A percentile compares a stretch with the other conserved stretches of the same genome.
phyloP scores from a whole-genome alignment of 192 early-diverging fungal genomes.

The Mortierella alpina region DNA sequence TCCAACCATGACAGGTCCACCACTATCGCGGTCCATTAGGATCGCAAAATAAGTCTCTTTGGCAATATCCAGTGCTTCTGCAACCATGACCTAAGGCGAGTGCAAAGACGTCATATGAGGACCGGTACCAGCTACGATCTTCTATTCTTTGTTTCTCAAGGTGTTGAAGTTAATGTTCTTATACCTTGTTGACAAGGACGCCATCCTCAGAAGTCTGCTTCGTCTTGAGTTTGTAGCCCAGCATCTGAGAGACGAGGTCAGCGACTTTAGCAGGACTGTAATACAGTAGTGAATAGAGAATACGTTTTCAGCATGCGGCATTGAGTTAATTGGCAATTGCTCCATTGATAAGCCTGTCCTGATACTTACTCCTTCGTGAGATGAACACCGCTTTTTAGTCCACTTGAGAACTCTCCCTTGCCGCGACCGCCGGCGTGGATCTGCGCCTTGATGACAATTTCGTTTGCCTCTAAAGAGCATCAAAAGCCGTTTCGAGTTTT shows the following conservation, averaged over 20 bases:
- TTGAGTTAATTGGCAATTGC: not conserved
- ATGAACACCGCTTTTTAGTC: constrained; percentile 48
- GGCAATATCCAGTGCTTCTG: constrained; percentile 39
- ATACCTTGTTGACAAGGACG: constrained; percentile 42
- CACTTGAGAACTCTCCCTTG: constrained; percentile 48
- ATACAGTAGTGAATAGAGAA: not conserved
- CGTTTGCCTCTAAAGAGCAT: constrained; percentile 24
- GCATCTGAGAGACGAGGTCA: constrained; percentile 36
- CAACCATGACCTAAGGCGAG: constrained; percentile 33
- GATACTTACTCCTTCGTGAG: constrained; percentile 40
- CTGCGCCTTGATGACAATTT: constrained; percentile 52
- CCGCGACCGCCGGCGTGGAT: constrained; percentile 47
- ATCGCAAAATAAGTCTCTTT: constrained; percentile 51
- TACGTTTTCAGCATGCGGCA: no score
- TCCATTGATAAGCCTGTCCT: not conserved
- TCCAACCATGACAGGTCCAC: constrained; percentile 41
- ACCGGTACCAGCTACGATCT: not conserved
- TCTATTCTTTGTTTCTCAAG: not conserved
- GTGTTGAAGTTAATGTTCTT: not conserved
- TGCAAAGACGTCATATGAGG: not conserved
- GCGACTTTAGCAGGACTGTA: constrained; percentile 32
- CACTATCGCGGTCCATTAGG: constrained; percentile 47
- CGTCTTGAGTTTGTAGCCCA: constrained; percentile 49
- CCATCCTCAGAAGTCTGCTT: constrained; percentile 39
- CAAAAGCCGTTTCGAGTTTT: not conserved